Conservation (phyloP, 805 yeast species). For the Schwanniomyces sp. region DNA sequence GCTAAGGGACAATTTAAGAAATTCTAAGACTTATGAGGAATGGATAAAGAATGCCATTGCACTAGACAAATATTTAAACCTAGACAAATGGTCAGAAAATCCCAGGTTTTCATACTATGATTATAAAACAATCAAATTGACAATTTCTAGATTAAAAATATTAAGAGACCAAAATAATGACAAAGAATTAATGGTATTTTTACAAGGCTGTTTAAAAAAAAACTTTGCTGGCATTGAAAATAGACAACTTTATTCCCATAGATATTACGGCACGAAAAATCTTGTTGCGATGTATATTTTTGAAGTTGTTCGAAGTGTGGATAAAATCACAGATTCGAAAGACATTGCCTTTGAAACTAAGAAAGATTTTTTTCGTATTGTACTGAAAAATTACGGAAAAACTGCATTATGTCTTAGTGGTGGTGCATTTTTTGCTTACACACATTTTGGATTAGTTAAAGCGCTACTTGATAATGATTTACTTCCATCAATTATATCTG, state of each 20-base stretch:
- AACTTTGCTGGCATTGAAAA: slow-evolving; percentile 82
- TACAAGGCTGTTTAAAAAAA: slow-evolving; percentile 67
- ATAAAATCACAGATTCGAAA: slow-evolving; percentile 39
- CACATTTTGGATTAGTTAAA: slow-evolving; percentile 74
- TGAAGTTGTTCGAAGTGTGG: slow-evolving; percentile 51
- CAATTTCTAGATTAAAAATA: slow-evolving; percentile 41
- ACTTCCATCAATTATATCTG: slow-evolving; percentile 68
- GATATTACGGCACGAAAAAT: slow-evolving; percentile 72
- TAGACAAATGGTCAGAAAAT: slow-evolving; percentile 64
- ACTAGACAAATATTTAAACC: slow-evolving; percentile 56
- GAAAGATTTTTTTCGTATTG: slow-evolving; percentile 52
- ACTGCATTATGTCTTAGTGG: slow-evolving; percentile 74
- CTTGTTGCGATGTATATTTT: slow-evolving; percentile 54
- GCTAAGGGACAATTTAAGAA: slow-evolving; percentile 50
- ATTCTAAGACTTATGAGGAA: slow-evolving; percentile 53
- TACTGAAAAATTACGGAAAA: slow-evolving; percentile 66
- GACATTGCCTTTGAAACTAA: slow-evolving; percentile 42
- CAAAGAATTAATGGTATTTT: slow-evolving; percentile 51
- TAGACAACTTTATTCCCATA: slow-evolving; percentile 66
- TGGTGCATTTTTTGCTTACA: slow-evolving; percentile 77
- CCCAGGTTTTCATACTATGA: slow-evolving; percentile 69
- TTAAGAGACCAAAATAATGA: slow-evolving; percentile 31
- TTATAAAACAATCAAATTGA: slow-evolving; percentile 54
- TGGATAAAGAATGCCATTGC: slow-evolving; percentile 60
- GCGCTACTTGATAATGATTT: slow-evolving; percentile 67